Evolutionary conservation across 2,329 filamentous ascomycete genomes (phyloP), one percentile per base, ranked within the genome.

Genomic region (Apiospora pterosperma): DNA sequence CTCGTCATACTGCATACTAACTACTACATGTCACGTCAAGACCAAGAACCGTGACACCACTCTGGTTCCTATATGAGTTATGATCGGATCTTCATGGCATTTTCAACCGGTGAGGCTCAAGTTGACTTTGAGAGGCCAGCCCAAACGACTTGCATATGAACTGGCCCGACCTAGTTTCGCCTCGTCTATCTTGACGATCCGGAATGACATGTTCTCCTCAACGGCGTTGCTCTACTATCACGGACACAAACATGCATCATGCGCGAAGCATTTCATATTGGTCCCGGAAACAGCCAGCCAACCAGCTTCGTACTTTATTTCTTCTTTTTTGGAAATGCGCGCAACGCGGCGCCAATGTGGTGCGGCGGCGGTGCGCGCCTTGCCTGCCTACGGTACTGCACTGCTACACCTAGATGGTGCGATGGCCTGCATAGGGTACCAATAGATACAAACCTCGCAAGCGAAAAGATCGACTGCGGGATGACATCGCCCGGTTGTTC

Each of bases 401-500:
- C 38, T n/a, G 38, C 38, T 41, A 6, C 16, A 16, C 16, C 28
- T 28, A 55, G 25, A 31, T 31, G 48, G 48, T n/a, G 28, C 48
- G 48, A 55, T 55, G 48, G 48, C 48, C 48, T 55, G 48, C 48
- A 55, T 21, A 34, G 28, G n/a, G 48, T 34, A 55, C 48, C 28
- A 28, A n/a, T 55, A 8, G 58, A 60, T 60, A 60, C 58, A 60
- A 60, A 25, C n/a, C 34, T 36, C 58, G 23, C 23, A 39, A 38
- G 58, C 58, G 36, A 60, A 39, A 60, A 60, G 34, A 38, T 39
- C n/a, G 34, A 36, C 58, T 60, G 34, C 58, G 36, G 58, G 36
- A 38, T 55, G 48, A 28, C 48, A 55, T 36, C 58, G 58, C 58
- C 58, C 58, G 58, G 48, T 28, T 34, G 48, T 55, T 55, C 48